Percentiles rank a stretch among this genome's conserved stretches.
These are phyloP conservation scores for Hericium rajendrae DNA, from an alignment of 768 basidiomycete genomes.

Conservation along the genomic window DNA sequence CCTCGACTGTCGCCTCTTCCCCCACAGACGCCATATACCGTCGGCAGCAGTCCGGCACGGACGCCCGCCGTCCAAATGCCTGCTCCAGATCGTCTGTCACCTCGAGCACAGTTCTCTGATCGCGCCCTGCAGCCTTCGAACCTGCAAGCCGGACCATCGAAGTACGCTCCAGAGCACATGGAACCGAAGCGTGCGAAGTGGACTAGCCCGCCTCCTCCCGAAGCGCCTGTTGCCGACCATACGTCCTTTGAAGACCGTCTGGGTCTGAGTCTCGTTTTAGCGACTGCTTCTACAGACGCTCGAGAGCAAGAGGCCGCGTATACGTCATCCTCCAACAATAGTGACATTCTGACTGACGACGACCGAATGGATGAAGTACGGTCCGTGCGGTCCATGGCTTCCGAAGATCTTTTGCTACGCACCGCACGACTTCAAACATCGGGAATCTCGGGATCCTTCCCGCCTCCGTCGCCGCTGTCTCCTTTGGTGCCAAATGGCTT, in stretches of 20 bases:
- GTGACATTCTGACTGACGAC: constrained; percentile 60
- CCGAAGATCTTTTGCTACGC: constrained; percentile 3
- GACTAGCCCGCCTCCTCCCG: constrained; percentile 79
- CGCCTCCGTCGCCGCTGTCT: constrained; percentile 6
- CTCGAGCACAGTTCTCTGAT: constrained; percentile 24
- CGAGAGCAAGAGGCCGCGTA: constrained; percentile 40
- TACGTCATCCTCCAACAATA: constrained; percentile 50
- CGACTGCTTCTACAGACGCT: constrained; percentile 53
- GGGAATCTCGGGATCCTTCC: constrained; percentile 6
- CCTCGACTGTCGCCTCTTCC: constrained; percentile 38
- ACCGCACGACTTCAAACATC: not conserved
- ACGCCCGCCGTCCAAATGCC: constrained; percentile 27
- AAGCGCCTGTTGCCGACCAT: constrained; percentile 59
- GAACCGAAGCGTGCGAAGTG: constrained; percentile 71
- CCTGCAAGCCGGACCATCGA: constrained; percentile 6
- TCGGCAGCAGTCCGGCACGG: constrained; percentile 52
- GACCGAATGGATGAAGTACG: constrained; percentile 57
- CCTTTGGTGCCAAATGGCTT: not conserved
- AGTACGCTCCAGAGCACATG: constrained; percentile 47
- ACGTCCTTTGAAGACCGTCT: constrained; percentile 59
- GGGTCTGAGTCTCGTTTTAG: constrained; percentile 55
- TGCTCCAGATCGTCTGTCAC: constrained; percentile 41
- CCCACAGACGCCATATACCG: constrained; percentile 63
- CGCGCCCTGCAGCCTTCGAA: constrained; percentile 12
- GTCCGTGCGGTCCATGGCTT: constrained; percentile 49